Evolutionary conservation across 306 rosid species (phyloP), one percentile per base, ranked within the genome.

Genomic region (Rosa lucieae): DNA sequence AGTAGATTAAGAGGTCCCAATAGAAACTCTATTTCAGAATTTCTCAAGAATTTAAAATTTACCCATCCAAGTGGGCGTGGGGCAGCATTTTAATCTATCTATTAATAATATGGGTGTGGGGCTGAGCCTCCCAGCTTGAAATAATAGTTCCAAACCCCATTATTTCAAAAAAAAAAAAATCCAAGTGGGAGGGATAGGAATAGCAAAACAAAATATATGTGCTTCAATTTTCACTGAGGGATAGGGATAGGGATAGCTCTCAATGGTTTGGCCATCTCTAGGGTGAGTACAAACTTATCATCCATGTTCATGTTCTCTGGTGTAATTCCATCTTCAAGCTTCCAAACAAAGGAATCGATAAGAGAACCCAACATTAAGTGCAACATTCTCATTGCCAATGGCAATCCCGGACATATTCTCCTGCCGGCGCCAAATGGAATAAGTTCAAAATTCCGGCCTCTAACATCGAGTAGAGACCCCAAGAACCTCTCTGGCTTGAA

Each of bases 401-500:
- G 90, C 6, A 82, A 73, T 0, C 89, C 87, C 0, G 90, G 91
- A 42, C 93, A 83, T 42, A 83, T 75, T 65, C 89, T 70, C 21
- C 87, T 8, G 0, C 94, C 91, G 2, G 70, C 73, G 0, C 92
- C 89, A 20, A 91, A 91, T 0, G 93, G 90, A 12, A 86, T 74
- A 0, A 91, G 78, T 82, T 86, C 84, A 77, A 91, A 91, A 8
- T 78, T 67, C 8, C 81, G 10, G 0, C 92, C 91, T 79, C 53
- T 85, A 0, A 88, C 82, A 29, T 89, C 92, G 3, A 87, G 29
- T 9, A 84, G 84, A 0, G 84, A 76, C 10, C 79, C 89, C 26
- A 84, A 20, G 35, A 91, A 91, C 70, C 97, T 85, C 29, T 92
- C 91, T 0, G 92, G 97, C 35, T 59, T 77, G 46, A 90, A 92